Base-by-base conservation (phyloP, 345 rosid genomes). In the Erodium maritimum region DNA sequence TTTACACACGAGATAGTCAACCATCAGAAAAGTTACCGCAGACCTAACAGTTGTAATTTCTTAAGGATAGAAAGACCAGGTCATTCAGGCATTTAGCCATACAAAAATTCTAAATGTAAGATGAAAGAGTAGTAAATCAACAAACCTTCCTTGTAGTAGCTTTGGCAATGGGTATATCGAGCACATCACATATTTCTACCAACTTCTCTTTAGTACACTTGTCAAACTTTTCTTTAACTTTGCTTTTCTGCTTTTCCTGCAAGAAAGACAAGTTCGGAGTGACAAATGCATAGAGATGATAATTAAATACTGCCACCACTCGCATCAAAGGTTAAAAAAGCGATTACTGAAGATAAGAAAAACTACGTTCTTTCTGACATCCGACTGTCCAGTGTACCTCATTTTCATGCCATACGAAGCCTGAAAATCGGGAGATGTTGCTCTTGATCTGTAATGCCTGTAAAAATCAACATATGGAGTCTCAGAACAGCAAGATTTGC, bases 381-480 rank as follows among this genome's bases (percentile, higher is more conserved):
- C 23, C 23, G 6, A 34, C 17, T 17, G 46, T 1, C 25, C 52
- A 59, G n/a, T n/a, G 53, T 71, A 91, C 99, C 96, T 86, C 95
- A 71, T 91, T 76, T 59, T 78, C 91, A 63, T 71, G 91, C 99
- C 95, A 89, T 25, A 76, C 86, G 76, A 77, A 91, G 58, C 99
- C 99, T 73, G 99, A 89, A 69, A 91, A 91, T 54, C 84, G 82
- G 21, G 82, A 76, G 67, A 91, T 76, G 69, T 91, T 80, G 58
- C 80, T 76, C 88, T 83, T 91, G 69, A 91, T 61, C 73, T 86
- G 87, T 68, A 76, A 54, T 34, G 96, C 96, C 99, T 91, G 89
- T 78, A 68, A 72, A 58, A 72, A 58, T 19, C 37, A 75, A 65
- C 62, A 71, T 65, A 62, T n/a, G 18, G 54, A 64, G 61, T 68